These are phyloP conservation scores for Ambispora gerdemannii DNA, from an alignment of 192 early-diverging fungal genomes.

Conservation along the genomic window DNA sequence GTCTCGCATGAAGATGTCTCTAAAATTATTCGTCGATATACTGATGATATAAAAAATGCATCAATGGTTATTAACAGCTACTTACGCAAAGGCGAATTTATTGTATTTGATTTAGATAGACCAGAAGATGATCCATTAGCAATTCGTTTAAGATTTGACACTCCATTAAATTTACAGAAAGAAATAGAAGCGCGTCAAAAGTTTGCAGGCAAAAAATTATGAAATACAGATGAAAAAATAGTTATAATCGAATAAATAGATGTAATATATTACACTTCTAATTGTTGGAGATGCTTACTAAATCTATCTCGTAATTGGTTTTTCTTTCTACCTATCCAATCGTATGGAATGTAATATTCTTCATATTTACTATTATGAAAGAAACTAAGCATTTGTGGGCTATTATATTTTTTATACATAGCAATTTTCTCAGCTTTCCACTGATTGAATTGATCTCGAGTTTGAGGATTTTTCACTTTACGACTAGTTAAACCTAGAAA, in stretches of 20 bases:
- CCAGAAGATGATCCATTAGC: not conserved
- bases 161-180: not conserved
- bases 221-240: too few relatives aligned
- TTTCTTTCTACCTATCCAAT: too few relatives aligned
- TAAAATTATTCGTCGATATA: too few relatives aligned
- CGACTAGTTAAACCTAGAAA: slow-evolving; percentile 4
- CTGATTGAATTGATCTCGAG: slow-evolving; percentile 17
- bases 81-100: too few relatives aligned
- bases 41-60: too few relatives aligned
- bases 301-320: too few relatives aligned
- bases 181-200: not conserved
- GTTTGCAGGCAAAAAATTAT: too few relatives aligned
- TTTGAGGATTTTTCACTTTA: slow-evolving; percentile 19
- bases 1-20: not conserved
- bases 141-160: not conserved
- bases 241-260: too few relatives aligned
- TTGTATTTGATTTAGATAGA: not conserved
- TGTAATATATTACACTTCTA: too few relatives aligned
- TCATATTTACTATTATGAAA: slow-evolving; percentile 17
- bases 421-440: too few relatives aligned
- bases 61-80: too few relatives aligned
- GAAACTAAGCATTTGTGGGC: not conserved
- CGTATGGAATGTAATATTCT: slow-evolving; percentile 21
- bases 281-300: too few relatives aligned
- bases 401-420: slow-evolving; percentile 10